A percentile compares a stretch with the other conserved stretches of the same genome.
These are phyloP conservation scores for Penicillium sp. DNA, from an alignment of 2,329 filamentous ascomycete genomes.

Conservation along the genomic window DNA sequence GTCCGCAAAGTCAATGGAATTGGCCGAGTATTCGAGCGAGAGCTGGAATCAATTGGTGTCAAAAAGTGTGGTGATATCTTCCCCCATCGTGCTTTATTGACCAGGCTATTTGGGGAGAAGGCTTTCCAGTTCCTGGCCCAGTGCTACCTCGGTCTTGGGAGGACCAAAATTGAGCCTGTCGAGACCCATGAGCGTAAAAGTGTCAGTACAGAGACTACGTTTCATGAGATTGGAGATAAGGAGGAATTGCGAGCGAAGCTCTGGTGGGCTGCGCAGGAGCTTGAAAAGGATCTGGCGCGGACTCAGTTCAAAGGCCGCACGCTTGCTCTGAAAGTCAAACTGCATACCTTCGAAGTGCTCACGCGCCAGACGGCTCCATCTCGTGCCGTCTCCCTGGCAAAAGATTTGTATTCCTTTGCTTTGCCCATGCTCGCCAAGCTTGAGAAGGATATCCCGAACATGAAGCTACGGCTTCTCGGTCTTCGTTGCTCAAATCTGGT, in stretches of 20 bases:
- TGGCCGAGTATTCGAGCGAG: conserved; percentile 88
- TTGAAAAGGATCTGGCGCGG: conserved; percentile 78
- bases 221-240: conserved; percentile 71
- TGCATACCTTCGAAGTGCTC: conserved; percentile 89
- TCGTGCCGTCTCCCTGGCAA: conserved; percentile 67
- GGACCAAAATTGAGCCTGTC: conserved; percentile 79
- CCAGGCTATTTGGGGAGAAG: conserved; percentile 84
- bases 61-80: conserved; percentile 89
- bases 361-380: conserved; percentile 76
- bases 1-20: conserved; percentile 92
- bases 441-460: conserved; percentile 74
- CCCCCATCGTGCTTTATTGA: conserved; percentile 67
- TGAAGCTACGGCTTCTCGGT: conserved; percentile 83
- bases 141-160: conserved; percentile 80
- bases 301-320: conserved; percentile 88
- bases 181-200: conserved; percentile 91
- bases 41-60: conserved; percentile 82
- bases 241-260: conserved; percentile 71
- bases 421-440: conserved; percentile 81
- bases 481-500: conserved; percentile 83
- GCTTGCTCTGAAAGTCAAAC: conserved; percentile 84
- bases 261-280: conserved; percentile 73
- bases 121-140: conserved; percentile 81
- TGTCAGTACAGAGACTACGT: conserved; percentile 90
- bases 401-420: conserved; percentile 78